Evolutionary conservation across 345 rosid genomes (phyloP), one percentile per base, ranked within the genome.

Genomic region (Cardamine chenopodiifolia): DNA sequence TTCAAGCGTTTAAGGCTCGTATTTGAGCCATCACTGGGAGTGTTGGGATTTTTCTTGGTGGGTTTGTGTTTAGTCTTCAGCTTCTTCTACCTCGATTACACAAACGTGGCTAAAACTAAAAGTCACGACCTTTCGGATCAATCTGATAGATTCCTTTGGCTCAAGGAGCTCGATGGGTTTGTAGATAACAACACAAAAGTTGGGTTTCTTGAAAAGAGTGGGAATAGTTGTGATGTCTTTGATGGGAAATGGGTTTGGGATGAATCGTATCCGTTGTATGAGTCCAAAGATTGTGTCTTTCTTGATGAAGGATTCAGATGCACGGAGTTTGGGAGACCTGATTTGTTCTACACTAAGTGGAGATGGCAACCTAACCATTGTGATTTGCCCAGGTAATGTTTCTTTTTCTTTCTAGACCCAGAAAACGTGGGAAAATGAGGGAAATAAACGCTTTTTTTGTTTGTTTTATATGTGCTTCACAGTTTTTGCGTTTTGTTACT

Each of bases 241-340:
- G 84, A 92, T 31, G 97, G 97, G 32, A 89, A 79, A 42, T 95
- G 99, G 99, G 87, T 90, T n/a, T 95, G 97, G 97, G 99, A 95
- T 62, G 96, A 92, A 26, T 78, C 66, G 2, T 92, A 92, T 70
- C 99, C 99, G 1, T 65, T 92, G 86, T 95, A 95, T 73, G 88
- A 87, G 54, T 87, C 97, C 35, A 86, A 81, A 85, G 93, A 87
- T 79, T 95, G 99, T 72, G 68, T 68, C 75, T 88, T 95, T 80
- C 70, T 95, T 72, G 99, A 95, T 68, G 81, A 80, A 15, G 97
- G 99, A 2, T 95, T 95, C 76, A 80, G 90, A 82, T 95, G 97
- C 79, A 83, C 75, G 53, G 97, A 95, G 74, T 87, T 88, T 77
- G 99, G 99, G 2, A 82, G 99, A 77, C 91, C 87, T 62, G 99